Conservation (phyloP, 192 early-diverging fungal genomes). For the Coemansia sp. region DNA sequence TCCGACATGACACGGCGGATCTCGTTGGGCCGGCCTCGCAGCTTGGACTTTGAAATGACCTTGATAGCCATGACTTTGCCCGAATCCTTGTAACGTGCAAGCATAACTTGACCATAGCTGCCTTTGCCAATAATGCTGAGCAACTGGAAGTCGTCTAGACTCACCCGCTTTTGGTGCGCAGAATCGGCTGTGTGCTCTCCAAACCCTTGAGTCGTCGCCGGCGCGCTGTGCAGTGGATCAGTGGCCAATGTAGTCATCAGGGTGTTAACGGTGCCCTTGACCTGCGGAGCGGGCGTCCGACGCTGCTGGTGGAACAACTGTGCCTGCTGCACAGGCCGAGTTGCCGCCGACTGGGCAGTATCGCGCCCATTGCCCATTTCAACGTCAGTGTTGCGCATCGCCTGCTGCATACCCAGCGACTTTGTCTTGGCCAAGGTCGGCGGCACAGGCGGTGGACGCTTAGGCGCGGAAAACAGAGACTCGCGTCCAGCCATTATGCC, state of each 20-base stretch:
- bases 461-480: constrained; percentile 6
- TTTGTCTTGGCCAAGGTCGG: constrained; percentile 25
- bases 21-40: constrained; percentile 63
- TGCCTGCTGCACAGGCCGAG: constrained; percentile 21
- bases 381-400: constrained; percentile 6
- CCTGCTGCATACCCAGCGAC: constrained; percentile 16
- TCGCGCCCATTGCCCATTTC: constrained; percentile 19
- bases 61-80: constrained; percentile 68
- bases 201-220: constrained; percentile 14
- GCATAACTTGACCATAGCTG: constrained; percentile 73
- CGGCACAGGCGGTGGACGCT: constrained; percentile 19
- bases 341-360: constrained; percentile 3
- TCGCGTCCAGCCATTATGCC: constrained; percentile 17
- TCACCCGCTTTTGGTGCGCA: constrained; percentile 21
- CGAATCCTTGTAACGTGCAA: constrained; percentile 74
- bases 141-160: constrained; percentile 64
- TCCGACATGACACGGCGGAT: constrained; percentile 66
- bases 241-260: constrained; percentile 44
- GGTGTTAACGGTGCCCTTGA: constrained; percentile 44
- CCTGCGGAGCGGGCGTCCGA: constrained; percentile 11
- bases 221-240: constrained; percentile 34
- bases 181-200: constrained; percentile 10
- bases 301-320: constrained; percentile 43
- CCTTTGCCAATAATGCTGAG: constrained; percentile 77
- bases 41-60: constrained; percentile 68